A percentile compares a stretch with the other conserved stretches of the same genome.
Evolutionary conservation across 305 asterid genomes (phyloP).

Genomic region (Rubia occidens): DNA sequence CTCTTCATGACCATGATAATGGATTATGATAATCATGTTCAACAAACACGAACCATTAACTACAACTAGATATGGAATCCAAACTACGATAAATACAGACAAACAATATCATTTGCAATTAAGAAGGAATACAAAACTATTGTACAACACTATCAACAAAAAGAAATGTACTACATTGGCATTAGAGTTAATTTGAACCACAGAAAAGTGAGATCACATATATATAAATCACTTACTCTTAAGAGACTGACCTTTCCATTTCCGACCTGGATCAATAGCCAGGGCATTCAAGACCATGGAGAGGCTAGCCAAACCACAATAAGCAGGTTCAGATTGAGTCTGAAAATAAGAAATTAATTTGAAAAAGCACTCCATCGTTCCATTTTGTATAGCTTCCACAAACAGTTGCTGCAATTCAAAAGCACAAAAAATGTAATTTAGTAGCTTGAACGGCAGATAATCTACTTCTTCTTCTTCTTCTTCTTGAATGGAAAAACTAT

Average conservation of each 20-base stretch:
- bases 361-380: constrained; percentile 90
- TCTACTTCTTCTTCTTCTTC: not conserved
- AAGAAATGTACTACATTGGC: not conserved
- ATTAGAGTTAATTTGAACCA: not conserved
- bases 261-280: constrained; percentile 88
- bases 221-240: not conserved
- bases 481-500: not conserved
- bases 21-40: not conserved
- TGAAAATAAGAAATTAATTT: constrained; percentile 87
- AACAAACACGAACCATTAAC: not conserved
- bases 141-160: not conserved
- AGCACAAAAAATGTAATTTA: constrained; percentile 11
- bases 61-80: not conserved
- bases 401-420: constrained; percentile 64
- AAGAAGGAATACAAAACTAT: not conserved
- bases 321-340: constrained; percentile 98
- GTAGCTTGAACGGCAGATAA: constrained; percentile 8
- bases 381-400: constrained; percentile 70
- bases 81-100: not conserved
- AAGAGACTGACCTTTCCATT: constrained; percentile 73
- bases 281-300: constrained; percentile 96
- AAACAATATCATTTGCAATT: not conserved
- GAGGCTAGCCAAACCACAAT: constrained; percentile 95
- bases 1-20: not conserved
- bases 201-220: not conserved